These are phyloP conservation scores for Meira nashicola DNA, from an alignment of 1,284 basidiomycete species.

Conservation along the genomic window DNA sequence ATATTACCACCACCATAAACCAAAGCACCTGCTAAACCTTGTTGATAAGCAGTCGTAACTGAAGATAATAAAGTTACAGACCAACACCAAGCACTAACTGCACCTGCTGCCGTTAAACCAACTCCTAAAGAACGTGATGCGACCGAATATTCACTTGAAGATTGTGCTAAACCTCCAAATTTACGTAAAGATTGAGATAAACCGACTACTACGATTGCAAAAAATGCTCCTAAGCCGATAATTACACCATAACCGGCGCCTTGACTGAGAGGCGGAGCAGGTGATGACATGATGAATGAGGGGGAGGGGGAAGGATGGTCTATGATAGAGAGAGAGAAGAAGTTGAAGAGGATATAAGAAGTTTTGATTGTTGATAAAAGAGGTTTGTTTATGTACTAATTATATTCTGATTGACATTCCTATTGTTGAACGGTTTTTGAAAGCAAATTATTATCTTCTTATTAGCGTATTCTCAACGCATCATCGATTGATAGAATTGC, in stretches of 20 bases:
- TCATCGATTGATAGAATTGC: no score
- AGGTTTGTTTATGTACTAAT: no score
- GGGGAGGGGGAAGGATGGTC: no score
- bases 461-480: no score
- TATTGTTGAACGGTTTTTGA: no score
- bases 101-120: conserved; percentile 41
- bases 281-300: not conserved
- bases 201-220: conserved; percentile 43
- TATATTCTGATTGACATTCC: no score
- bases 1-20: conserved; percentile 42
- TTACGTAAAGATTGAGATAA: conserved; percentile 30
- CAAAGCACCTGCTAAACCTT: conserved; percentile 42
- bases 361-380: no score
- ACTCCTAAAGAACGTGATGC: conserved; percentile 36
- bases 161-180: conserved; percentile 25
- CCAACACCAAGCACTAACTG: conserved; percentile 32
- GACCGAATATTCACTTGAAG: conserved; percentile 36
- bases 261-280: conserved; percentile 32
- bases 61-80: conserved; percentile 31
- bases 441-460: no score
- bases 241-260: conserved; percentile 50
- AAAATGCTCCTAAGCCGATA: conserved; percentile 44
- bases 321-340: no score
- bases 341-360: no score
- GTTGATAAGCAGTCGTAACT: conserved; percentile 40